phyloP scores from a whole-genome alignment of 768 basidiomycete genomes.

The Lactarius sp. region DNA sequence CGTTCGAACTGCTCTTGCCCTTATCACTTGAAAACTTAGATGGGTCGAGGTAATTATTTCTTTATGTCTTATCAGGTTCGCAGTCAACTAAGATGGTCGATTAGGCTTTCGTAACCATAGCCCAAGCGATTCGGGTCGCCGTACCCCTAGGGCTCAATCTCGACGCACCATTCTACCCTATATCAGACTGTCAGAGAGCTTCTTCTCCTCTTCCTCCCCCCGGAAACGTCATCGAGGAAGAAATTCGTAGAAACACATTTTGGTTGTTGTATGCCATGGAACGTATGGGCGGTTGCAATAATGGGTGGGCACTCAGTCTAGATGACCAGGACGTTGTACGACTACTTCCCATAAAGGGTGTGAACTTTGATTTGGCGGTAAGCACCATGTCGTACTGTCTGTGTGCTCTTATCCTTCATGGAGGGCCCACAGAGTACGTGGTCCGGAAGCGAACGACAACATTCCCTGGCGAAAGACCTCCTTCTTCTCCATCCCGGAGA shows the following conservation, averaged over 20 bases:
- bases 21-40: slow-evolving; percentile 34
- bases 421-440: slow-evolving; percentile 41
- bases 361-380: slow-evolving; percentile 60
- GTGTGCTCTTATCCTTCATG: slow-evolving; percentile 12
- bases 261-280: slow-evolving; percentile 70
- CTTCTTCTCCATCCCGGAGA: slow-evolving; percentile 56
- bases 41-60: slow-evolving; percentile 58
- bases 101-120: slow-evolving; percentile 57
- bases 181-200: slow-evolving; percentile 52
- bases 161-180: slow-evolving; percentile 60
- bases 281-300: slow-evolving; percentile 59
- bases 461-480: slow-evolving; percentile 58
- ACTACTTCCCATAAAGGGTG: slow-evolving; percentile 56
- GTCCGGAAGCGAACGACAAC: slow-evolving; percentile 53
- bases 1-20: neutral
- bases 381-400: slow-evolving; percentile 27
- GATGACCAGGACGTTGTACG: slow-evolving; percentile 75
- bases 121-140: slow-evolving; percentile 51
- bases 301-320: slow-evolving; percentile 64
- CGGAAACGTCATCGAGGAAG: slow-evolving; percentile 61
- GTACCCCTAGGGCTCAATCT: slow-evolving; percentile 69
- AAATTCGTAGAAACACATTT: slow-evolving; percentile 65
- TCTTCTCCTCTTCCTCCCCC: slow-evolving; percentile 58
- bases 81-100: neutral
- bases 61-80: neutral